Evolutionary conservation across 192 early-diverging fungal species (phyloP).

Genomic region (Podila minutissima): DNA sequence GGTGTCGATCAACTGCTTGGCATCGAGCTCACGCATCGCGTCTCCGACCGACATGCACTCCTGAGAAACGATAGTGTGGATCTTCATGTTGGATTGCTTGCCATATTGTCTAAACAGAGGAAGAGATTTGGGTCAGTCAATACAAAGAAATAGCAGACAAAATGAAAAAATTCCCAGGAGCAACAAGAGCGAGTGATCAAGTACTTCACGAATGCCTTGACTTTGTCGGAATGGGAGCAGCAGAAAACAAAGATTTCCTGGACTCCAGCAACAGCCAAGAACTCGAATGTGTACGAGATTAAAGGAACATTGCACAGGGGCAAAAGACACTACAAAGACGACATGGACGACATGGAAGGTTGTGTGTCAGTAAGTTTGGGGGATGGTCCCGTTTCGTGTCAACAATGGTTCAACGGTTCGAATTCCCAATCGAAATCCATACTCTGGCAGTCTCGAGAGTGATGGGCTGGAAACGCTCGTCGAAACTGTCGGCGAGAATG

Average conservation of each 20-base stretch:
- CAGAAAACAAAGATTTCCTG: conserved; percentile 89
- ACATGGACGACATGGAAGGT: neutral
- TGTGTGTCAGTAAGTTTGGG: neutral
- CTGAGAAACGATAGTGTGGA: conserved; percentile 78
- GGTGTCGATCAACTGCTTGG: conserved; percentile 75
- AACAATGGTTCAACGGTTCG: too few species aligned
- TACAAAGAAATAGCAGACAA: neutral
- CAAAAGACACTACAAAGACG: conserved; percentile 78
- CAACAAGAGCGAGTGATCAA: neutral
- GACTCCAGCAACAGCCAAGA: conserved; percentile 87
- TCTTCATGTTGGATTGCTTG: conserved; percentile 69
- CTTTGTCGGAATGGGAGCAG: conserved; percentile 82
- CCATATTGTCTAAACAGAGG: conserved; percentile 71
- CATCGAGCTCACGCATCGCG: conserved; percentile 90
- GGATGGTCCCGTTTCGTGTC: neutral
- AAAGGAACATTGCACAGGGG: conserved; percentile 96
- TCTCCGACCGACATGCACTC: conserved; percentile 87
- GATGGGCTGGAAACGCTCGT: conserved; percentile 90
- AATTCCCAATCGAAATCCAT: neutral
- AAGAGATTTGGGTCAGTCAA: neutral
- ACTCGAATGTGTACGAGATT: conserved; percentile 96
- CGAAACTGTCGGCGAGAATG: conserved; percentile 90
- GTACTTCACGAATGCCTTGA: conserved; percentile 87
- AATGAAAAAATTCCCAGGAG: neutral
- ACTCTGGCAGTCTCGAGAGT: conserved; percentile 84